phyloP scores from a whole-genome alignment of 371 early-diverging fungal species.

The Mortierella sp. region DNA sequence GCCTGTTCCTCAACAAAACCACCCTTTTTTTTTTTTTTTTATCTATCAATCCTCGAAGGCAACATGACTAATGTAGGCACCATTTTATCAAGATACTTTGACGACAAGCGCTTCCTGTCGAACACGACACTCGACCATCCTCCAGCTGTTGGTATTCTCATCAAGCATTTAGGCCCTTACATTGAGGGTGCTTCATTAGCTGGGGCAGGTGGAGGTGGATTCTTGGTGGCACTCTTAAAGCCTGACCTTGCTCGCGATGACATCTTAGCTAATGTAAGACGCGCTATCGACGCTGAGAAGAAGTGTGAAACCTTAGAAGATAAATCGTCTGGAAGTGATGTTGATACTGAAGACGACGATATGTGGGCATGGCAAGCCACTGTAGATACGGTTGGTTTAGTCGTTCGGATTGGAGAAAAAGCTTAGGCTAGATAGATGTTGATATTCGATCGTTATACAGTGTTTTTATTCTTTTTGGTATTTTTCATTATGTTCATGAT shows the following conservation, averaged over 20 bases:
- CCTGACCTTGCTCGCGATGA: constrained; percentile 9
- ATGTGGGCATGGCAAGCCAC: constrained; percentile 49
- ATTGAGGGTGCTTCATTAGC: constrained; percentile 42
- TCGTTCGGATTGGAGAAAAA: constrained; percentile 28
- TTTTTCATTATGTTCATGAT: constrained; percentile 6
- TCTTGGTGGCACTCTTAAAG: constrained; percentile 31
- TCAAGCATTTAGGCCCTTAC: constrained; percentile 15
- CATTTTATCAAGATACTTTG: constrained; percentile 38
- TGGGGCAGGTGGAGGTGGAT: constrained; percentile 55
- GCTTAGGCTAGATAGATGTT: not conserved
- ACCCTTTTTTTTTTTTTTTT: not conserved
- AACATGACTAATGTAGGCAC: constrained; percentile 20
- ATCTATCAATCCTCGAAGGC: not conserved
- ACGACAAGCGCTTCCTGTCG: constrained; percentile 36
- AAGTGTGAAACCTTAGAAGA: not conserved
- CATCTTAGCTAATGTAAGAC: constrained; percentile 5
- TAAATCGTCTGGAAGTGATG: not conserved
- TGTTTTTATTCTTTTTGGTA: constrained; percentile 11
- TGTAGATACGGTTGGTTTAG: constrained; percentile 26
- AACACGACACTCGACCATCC: constrained; percentile 40
- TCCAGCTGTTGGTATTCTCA: constrained; percentile 15
- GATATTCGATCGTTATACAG: not conserved
- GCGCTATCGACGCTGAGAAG: constrained; percentile 10
- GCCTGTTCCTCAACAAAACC: not conserved
- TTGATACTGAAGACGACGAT: not conserved